Evolutionary conservation across 2,329 filamentous ascomycete species (phyloP), one percentile per base, ranked within the genome.

Genomic region (Furcasterigmium sp.): DNA sequence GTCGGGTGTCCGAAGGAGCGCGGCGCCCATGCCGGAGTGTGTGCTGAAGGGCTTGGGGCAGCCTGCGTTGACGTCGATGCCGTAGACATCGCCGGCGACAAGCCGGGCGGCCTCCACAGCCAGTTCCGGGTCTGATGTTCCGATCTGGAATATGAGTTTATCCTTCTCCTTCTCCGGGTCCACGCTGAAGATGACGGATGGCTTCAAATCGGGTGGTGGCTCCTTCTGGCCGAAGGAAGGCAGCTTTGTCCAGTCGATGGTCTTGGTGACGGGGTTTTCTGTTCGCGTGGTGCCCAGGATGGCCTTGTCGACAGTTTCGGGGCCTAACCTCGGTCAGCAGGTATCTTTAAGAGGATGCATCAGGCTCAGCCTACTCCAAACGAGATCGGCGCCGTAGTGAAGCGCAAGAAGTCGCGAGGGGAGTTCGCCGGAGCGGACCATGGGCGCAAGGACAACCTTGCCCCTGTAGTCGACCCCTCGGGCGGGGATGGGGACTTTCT

Each of bases 41-140:
- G 91, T 95, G 57, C 87, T 95, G 65, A 98, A 98, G 1, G 91
- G 87, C 65, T 98, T 98, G 1, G 93, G 93, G 60, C 93, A 98
- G n/a, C 93, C 93, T 0, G 93, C 90, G 62, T 98, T 98, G 49
- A 98, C 85, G 62, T 97, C 93, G 54, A 98, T 96, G 47, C 93
- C 93, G 1, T 84, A 83, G 3, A 98, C 93, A 64, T 97, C 89
- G 11, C 70, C 77, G 0, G 91, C 93, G 17, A 98, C 85, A 14
- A 96, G 68, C 42, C 82, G 82, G 3, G 91, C 90, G 1, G 91
- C 91, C 60, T 86, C 70, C 0, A 97, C 91, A 1, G 93, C 93
- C 23, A 83, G 76, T 11, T 85, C 82, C 0, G 93, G 89, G 46
- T 86, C 83, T 9, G 90, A 81, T 1, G 91, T 95, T 46, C 93